A percentile compares a stretch with the other conserved stretches of the same genome.
Conservation (phyloP, 2,329 filamentous ascomycete genomes). For the Penicillium sp. region DNA sequence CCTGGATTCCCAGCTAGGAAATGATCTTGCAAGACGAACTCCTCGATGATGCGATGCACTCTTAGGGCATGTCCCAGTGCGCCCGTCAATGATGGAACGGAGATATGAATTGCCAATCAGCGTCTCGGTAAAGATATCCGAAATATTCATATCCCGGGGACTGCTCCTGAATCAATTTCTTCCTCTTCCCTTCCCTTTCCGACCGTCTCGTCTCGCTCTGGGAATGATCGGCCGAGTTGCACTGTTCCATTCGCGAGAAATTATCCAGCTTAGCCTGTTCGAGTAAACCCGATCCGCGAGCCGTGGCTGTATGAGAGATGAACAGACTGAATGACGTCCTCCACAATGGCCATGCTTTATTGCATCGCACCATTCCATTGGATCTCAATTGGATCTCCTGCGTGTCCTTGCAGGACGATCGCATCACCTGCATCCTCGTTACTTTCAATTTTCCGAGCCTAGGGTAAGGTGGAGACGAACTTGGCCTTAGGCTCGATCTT, state of each 20-base stretch:
- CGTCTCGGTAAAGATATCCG: slow-evolving; percentile 7
- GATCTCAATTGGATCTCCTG: slow-evolving; percentile 11
- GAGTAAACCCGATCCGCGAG: slow-evolving; percentile 6
- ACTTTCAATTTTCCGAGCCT: slow-evolving; percentile 36
- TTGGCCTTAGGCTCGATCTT: slow-evolving; percentile 37
- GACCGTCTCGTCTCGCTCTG: slow-evolving; percentile 1
- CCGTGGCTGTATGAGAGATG: not conserved
- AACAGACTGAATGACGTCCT: not conserved
- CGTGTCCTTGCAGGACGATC: slow-evolving; percentile 24
- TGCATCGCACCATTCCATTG: slow-evolving; percentile 13
- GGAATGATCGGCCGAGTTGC: slow-evolving; percentile 19
- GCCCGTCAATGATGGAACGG: not conserved
- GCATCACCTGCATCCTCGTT: slow-evolving; percentile 31
- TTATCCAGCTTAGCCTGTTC: slow-evolving; percentile 5
- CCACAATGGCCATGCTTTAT: not conserved
- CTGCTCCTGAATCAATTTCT: not conserved
- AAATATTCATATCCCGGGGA: not conserved
- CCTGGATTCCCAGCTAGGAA: slow-evolving; percentile 6
- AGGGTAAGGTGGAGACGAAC: slow-evolving; percentile 29
- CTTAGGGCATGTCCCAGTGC: slow-evolving; percentile 1
- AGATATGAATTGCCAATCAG: slow-evolving; percentile 19
- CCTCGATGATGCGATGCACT: slow-evolving; percentile 4
- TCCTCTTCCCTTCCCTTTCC: no score
- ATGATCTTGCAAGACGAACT: slow-evolving; percentile 11
- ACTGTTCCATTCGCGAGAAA: slow-evolving; percentile 17